phyloP scores from a whole-genome alignment of 495 filamentous ascomycete genomes.

The Neurospora sp. region DNA sequence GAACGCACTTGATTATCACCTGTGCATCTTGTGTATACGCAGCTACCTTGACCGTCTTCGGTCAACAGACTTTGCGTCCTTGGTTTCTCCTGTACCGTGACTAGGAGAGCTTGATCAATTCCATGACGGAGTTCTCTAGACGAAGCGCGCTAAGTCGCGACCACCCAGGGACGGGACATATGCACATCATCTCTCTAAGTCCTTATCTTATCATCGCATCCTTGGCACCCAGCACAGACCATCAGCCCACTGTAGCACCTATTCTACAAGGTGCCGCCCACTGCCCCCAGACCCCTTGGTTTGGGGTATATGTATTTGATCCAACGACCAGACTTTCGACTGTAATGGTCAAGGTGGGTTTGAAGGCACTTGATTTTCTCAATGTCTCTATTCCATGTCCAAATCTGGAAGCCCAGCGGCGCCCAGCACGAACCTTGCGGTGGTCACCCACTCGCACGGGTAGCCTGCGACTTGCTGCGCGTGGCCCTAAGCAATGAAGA shows the following conservation, averaged over 20 bases:
- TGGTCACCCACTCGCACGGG: slow-evolving; percentile 40
- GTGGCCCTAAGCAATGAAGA: slow-evolving; percentile 41
- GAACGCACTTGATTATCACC: not conserved
- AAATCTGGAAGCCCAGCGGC: slow-evolving; percentile 35
- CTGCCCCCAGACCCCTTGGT: not conserved
- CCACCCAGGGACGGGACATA: not conserved
- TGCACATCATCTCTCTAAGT: not conserved
- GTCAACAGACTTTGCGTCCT: not conserved
- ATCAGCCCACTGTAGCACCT: not conserved
- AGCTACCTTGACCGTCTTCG: not conserved
- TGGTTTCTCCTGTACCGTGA: not conserved
- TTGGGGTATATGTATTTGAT: slow-evolving; percentile 16
- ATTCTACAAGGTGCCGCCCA: not conserved
- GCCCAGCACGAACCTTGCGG: slow-evolving; percentile 45
- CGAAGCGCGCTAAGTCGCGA: not conserved
- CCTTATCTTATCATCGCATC: not conserved
- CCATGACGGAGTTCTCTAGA: not conserved
- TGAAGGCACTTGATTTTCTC: slow-evolving; percentile 39
- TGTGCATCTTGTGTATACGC: not conserved
- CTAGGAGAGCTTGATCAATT: not conserved
- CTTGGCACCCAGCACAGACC: not conserved
- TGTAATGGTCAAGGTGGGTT: slow-evolving; percentile 41
- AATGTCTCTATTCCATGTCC: slow-evolving; percentile 31
- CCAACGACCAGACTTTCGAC: slow-evolving; percentile 11
- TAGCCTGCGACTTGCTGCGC: slow-evolving; percentile 36